Evolutionary conservation across 352 stramenopile genomes (phyloP), one percentile per base, ranked within the genome.

Genomic region (Phytophthora europaea): DNA sequence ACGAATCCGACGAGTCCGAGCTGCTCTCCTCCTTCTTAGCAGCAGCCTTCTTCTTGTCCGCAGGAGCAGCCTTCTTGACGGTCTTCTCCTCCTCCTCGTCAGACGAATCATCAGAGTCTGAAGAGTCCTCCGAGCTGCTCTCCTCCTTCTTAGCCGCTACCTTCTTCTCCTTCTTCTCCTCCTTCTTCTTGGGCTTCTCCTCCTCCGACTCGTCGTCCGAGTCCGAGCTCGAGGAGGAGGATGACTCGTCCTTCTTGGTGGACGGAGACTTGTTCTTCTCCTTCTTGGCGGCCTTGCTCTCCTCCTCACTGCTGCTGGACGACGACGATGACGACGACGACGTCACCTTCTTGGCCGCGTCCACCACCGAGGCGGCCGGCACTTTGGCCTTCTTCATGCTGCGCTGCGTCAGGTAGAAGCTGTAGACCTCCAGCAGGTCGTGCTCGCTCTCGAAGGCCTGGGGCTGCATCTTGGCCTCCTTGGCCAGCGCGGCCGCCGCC

Each of bases 371-470:
- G 20, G 76, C 60, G 20, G 83, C 78, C 31, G 82, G 79, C 72
- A 93, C 88, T 54, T 85, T 79, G 65, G 79, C 73, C 65, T 88
- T 92, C 76, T 86, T 72, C 18, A 65, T 61, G 34, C 61, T 45
- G 71, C 85, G 91, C 60, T 81, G 74, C 16, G 68, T 67, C 52
- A 95, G 18, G 66, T 94, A 92, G 53, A 84, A 84, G 43, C 83
- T 82, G 81, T 95, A 96, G 48, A 96, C 81, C 20, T 81, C 72
- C 55, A 96, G 64, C 55, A 96, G 65, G 54, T 96, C 88, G 60
- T 94, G 76, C 43, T 93, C 83, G 16, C 48, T 72, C 59, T 83
- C 75, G 58, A 92, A 89, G 28, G 72, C 81, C 70, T 89, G 82
- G 43, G 78, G 72, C 60, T 92, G 77, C 66, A 95, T 61, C 51